Percentiles rank a stretch among this genome's conserved stretches.
phyloP scores from a whole-genome alignment of 1,284 basidiomycete genomes.

The Heterobasidion parviporum region DNA sequence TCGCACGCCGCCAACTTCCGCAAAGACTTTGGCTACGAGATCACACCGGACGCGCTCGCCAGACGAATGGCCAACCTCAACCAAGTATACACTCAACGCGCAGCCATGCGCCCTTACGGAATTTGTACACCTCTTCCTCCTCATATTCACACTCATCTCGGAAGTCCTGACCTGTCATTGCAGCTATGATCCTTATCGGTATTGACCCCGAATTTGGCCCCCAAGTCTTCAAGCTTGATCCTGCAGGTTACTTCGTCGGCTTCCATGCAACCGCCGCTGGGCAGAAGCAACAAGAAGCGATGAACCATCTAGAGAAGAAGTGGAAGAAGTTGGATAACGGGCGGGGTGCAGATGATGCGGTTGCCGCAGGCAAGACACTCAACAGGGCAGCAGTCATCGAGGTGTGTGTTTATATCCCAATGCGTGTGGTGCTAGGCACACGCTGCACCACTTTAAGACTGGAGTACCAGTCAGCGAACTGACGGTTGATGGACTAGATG shows the following conservation, averaged over 20 bases:
- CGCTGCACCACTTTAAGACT: neutral
- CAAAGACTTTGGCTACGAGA: slow-evolving; percentile 97
- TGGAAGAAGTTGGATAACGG: slow-evolving; percentile 92
- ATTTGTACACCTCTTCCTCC: slow-evolving; percentile 57
- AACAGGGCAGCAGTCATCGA: slow-evolving; percentile 73
- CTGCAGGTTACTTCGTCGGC: slow-evolving; percentile 97
- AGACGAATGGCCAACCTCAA: slow-evolving; percentile 97
- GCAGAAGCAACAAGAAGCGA: slow-evolving; percentile 97
- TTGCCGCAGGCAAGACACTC: slow-evolving; percentile 59
- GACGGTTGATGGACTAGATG: slow-evolving; percentile 41
- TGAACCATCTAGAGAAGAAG: slow-evolving; percentile 98
- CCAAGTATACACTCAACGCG: slow-evolving; percentile 97
- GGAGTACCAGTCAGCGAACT: neutral
- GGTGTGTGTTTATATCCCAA: slow-evolving; percentile 37
- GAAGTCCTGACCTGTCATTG: neutral
- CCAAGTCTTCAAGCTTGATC: slow-evolving; percentile 97
- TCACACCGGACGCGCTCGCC: slow-evolving; percentile 91
- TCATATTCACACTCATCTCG: neutral
- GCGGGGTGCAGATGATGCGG: slow-evolving; percentile 65
- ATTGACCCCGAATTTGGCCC: slow-evolving; percentile 87
- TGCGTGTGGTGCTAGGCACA: neutral
- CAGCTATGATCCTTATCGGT: slow-evolving; percentile 96
- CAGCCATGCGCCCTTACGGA: slow-evolving; percentile 94
- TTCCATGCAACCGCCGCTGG: slow-evolving; percentile 96
- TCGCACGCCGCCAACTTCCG: slow-evolving; percentile 91